Evolutionary conservation across 1,139 yeast species (phyloP), one percentile per base, ranked within the genome.

Genomic region (Lodderomyces pseudojiufengensis): DNA sequence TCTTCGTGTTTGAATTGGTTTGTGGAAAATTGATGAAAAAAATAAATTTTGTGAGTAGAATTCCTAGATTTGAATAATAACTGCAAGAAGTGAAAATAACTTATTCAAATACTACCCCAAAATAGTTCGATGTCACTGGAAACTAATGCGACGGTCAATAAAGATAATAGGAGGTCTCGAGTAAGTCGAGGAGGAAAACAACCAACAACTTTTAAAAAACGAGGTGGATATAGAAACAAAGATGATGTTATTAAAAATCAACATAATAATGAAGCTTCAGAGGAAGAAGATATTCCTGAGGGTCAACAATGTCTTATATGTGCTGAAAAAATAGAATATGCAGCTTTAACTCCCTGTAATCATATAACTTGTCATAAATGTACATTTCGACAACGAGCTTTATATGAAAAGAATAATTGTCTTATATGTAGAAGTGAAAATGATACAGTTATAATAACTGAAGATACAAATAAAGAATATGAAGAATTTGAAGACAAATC

Each of bases 311-410:
- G 97, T 65, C 61, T 88, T 27, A 86, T 92, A 39, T 92, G 99
- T 64, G 95, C 97, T 1, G 83, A 85, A 33, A 66, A 63, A 29
- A 70, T 88, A 29, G 50, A 48, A 15, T 75, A 72, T 50, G 79
- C 80, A 2, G 85, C 95, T 0, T 57, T 84, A 11, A 76, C 92
- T 2, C 85, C 90, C 1, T 92, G 99, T 60, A 81, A 81, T 49
- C 97, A 92, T 55, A 72, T 71, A 16, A 80, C 90, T 0, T 92
- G 99, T 57, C 88, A 87, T 54, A 63, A 61, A 37, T 92, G 99
- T 64, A 71, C 88, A 0, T 76, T 90, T 49, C 72, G 97, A 47
- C 87, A 88, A 51, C 70, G 97, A 31, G 92, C 88, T 0, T 63
- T 90, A 21, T 88, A 84, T 60, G 73, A 75, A 27, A 87, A 84